Conservation (phyloP, 2,329 filamentous ascomycete species). For the Waltergamsia citrina region DNA sequence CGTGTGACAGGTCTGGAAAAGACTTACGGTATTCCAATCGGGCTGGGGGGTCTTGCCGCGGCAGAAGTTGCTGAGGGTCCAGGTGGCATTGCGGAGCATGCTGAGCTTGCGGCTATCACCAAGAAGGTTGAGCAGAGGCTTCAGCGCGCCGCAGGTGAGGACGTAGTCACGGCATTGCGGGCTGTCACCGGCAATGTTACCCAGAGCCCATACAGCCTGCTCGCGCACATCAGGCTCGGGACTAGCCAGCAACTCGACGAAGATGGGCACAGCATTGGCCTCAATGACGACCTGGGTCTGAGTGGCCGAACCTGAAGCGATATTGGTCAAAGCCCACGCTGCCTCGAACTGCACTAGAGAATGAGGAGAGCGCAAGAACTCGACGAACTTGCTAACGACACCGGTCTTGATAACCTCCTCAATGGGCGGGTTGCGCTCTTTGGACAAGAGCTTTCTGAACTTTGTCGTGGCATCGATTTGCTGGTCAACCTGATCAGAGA, state of each 20-base stretch:
- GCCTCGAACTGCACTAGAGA: conserved; percentile 98
- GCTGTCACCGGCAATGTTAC: conserved; percentile 98
- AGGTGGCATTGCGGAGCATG: conserved; percentile 98
- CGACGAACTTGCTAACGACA: conserved; percentile 93
- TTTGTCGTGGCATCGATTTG: conserved; percentile 98
- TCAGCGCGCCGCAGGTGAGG: conserved; percentile 79
- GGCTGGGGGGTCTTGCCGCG: conserved; percentile 98
- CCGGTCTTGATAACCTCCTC: conserved; percentile 99
- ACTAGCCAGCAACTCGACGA: conserved; percentile 90
- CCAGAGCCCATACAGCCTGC: conserved; percentile 96
- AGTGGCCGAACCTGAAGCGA: conserved; percentile 90
- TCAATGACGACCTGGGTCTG: conserved; percentile 99
- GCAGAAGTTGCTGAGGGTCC: conserved; percentile 99
- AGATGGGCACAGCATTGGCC: conserved; percentile 95
- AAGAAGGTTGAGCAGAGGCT: conserved; percentile 79
- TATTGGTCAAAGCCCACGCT: conserved; percentile 98
- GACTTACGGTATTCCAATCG: conserved; percentile 86
- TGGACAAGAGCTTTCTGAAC: conserved; percentile 95
- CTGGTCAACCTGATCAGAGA: conserved; percentile 96
- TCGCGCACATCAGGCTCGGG: conserved; percentile 96
- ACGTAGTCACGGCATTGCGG: conserved; percentile 97
- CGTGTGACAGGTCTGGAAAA: too few species aligned
- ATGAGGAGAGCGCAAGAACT: conserved; percentile 95
- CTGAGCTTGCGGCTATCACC: conserved; percentile 97
- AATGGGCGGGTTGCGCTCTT: conserved; percentile 98